These are phyloP conservation scores for Rubroboletus pulcherrimus DNA, from an alignment of 768 basidiomycete species.

Conservation along the genomic window DNA sequence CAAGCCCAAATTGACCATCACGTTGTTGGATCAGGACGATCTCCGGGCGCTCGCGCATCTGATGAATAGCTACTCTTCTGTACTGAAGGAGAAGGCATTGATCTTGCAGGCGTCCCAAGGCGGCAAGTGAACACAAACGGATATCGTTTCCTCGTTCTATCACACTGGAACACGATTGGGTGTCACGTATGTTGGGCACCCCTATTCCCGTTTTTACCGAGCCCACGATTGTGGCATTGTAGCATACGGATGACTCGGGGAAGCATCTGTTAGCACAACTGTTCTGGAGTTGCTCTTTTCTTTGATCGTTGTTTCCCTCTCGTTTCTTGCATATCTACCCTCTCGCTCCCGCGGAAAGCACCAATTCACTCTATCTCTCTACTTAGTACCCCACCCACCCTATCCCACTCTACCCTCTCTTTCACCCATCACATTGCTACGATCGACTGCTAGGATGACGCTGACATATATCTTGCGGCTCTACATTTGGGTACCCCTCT, in stretches of 20 bases:
- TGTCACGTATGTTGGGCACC: neutral
- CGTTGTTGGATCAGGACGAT: constrained; percentile 81
- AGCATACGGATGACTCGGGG: neutral
- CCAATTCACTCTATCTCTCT: neutral
- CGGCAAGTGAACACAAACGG: constrained; percentile 19
- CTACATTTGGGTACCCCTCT: neutral
- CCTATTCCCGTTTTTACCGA: neutral
- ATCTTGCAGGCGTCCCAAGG: constrained; percentile 27
- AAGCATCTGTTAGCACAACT: neutral
- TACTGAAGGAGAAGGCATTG: constrained; percentile 75
- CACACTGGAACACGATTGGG: neutral
- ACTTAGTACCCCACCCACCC: neutral
- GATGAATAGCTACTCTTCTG: constrained; percentile 80
- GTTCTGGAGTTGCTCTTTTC: neutral
- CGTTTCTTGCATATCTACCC: constrained; percentile 10
- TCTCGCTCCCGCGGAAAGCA: constrained; percentile 9
- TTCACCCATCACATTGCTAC: constrained; percentile 5
- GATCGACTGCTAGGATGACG: constrained; percentile 1
- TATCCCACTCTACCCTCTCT: neutral
- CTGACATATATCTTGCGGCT: constrained; percentile 1
- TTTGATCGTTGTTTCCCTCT: neutral
- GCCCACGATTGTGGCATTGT: neutral
- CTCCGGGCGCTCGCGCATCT: constrained; percentile 79
- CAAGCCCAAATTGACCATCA: constrained; percentile 82
- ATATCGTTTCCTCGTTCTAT: neutral